Conservation (phyloP, 2,329 filamentous ascomycete species). For the Drechslera avenae region DNA sequence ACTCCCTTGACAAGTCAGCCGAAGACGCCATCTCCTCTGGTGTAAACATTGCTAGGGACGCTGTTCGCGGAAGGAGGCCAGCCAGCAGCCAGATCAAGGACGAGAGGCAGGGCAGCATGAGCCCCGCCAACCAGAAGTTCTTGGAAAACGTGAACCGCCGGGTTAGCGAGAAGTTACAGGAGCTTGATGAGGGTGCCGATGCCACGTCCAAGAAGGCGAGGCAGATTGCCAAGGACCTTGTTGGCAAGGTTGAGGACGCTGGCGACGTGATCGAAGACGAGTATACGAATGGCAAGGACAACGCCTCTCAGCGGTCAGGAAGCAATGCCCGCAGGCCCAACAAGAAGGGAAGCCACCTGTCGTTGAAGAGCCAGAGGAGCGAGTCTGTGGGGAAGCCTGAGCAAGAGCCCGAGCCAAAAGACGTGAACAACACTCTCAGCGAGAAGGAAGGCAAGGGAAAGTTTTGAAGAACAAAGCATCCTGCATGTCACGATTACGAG, state of each 20-base stretch:
- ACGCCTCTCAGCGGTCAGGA: neutral
- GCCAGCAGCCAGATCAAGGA: conserved; percentile 31
- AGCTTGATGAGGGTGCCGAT: conserved; percentile 33
- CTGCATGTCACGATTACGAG: no score
- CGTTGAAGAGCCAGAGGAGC: conserved; percentile 17
- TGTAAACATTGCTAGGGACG: conserved; percentile 30
- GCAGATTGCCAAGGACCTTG: conserved; percentile 31
- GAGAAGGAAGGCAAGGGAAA: conserved; percentile 21
- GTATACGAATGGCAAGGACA: conserved; percentile 21
- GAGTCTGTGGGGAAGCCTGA: conserved; percentile 21
- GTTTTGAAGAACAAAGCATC: no score
- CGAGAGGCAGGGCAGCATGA: conserved; percentile 32
- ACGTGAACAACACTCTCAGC: conserved; percentile 28
- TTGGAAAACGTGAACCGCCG: conserved; percentile 37
- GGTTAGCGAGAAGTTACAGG: conserved; percentile 35
- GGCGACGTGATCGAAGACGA: conserved; percentile 19
- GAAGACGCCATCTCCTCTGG: conserved; percentile 38
- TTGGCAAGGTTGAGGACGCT: conserved; percentile 23
- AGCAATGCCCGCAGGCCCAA: conserved; percentile 11
- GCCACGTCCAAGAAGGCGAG: conserved; percentile 32
- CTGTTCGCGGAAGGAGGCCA: conserved; percentile 34
- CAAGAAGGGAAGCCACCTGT: conserved; percentile 15
- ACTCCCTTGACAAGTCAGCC: conserved; percentile 50
- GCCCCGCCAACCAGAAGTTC: conserved; percentile 42
- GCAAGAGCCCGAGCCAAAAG: conserved; percentile 33